Base-by-base conservation (phyloP, 2,329 filamentous ascomycete genomes). In the Ophiosphaerella korrae region DNA sequence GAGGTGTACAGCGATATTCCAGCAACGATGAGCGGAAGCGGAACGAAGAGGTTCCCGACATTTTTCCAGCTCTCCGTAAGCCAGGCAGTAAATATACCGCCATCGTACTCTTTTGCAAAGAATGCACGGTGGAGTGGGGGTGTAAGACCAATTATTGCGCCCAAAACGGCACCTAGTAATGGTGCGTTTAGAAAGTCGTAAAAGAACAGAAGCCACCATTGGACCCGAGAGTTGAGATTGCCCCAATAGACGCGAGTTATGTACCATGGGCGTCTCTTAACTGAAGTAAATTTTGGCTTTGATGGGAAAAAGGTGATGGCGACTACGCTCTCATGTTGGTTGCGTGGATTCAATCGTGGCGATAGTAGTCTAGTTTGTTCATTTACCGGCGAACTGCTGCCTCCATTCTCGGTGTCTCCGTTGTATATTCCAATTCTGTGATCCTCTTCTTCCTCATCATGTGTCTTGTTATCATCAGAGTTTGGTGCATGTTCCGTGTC, bases 401-500 rank as follows among this genome's bases (percentile, higher is more conserved):
- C 32, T 3, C 23, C 52, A 33, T 53, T 43, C 21, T 58, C 56
- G 3, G 38, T 29, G 31, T 56, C 48, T 7, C 50, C 42, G 11
- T 50, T 51, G 8, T 46, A 37, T 5, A 50, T 53, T 2, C 34
- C 14, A 8, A 45, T 41, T 18, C 24, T 36, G 3, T 23, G 11
- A 40, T 35, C 14, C 5, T 52, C 45, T 2, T 48, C 46, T 23
- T 48, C 47, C 23, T 48, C 46, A 7, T 56, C 40, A 8, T 46
- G 11, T 3, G 43, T 53, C 32, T 60, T 52, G 7, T 59, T 50
- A 39, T 65, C 61, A 21, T 67, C 58, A 2, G 54, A 50, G 6
- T 71, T 67, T 3, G 60, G 60, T 23, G 62, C 64, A 48, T 71
- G 61, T 45, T 72, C 67, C 5, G 55, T 55, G 44, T 84, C 82